Evolutionary conservation across 2,329 filamentous ascomycete species (phyloP).

Genomic region (Aspergillus sp.): DNA sequence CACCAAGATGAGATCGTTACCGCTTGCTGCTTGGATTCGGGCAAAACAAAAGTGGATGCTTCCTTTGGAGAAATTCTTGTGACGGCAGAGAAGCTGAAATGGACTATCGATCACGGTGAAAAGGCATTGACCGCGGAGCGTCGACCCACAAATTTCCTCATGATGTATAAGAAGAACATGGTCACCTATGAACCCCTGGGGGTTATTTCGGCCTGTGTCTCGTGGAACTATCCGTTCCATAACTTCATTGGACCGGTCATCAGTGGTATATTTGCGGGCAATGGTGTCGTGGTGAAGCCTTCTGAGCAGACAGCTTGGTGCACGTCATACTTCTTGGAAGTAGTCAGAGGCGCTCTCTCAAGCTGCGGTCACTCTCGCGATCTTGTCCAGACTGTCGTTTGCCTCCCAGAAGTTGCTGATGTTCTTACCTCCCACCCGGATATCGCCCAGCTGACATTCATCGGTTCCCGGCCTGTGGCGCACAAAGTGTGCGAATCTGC

Average conservation of each 20-base stretch:
- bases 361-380: conserved; percentile 79
- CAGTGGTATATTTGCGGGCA: conserved; percentile 83
- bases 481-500: conserved; percentile 84
- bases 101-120: conserved; percentile 90
- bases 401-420: conserved; percentile 78
- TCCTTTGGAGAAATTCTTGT: conserved; percentile 92
- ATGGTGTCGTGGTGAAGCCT: conserved; percentile 87
- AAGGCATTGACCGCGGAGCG: conserved; percentile 66
- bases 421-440: conserved; percentile 79
- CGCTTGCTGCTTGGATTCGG: conserved; percentile 84
- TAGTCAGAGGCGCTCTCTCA: conserved; percentile 71
- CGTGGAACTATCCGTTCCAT: conserved; percentile 97
- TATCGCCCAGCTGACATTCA: conserved; percentile 90
- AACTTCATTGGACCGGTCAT: conserved; percentile 91
- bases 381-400: conserved; percentile 78
- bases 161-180: conserved; percentile 91
- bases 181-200: conserved; percentile 89
- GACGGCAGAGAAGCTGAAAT: conserved; percentile 87
- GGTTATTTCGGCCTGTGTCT: conserved; percentile 86
- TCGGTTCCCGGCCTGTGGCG: conserved; percentile 81
- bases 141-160: conserved; percentile 82
- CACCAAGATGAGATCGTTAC: conserved; percentile 84
- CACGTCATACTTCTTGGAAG: conserved; percentile 71
- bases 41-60: conserved; percentile 94
- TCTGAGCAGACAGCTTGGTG: conserved; percentile 97